Conservation (phyloP, 306 rosid genomes). For the Parietaria judaica region DNA sequence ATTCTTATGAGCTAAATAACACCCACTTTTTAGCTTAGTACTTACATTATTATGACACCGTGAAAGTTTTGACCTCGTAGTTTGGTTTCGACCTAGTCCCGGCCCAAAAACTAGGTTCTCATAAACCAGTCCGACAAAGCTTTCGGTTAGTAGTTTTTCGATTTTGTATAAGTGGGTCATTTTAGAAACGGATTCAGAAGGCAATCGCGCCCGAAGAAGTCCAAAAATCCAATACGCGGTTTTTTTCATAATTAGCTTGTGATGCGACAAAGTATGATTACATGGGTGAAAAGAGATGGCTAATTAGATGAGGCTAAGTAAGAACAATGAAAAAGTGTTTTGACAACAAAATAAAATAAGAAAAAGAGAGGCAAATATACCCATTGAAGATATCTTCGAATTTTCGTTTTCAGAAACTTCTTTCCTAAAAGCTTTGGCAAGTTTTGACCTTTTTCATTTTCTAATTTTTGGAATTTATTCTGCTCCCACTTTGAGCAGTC, state of each 20-base stretch:
- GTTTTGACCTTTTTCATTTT: constrained; percentile 27
- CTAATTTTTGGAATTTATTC: constrained; percentile 44
- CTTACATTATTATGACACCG: too few species aligned
- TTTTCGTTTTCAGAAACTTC: neutral
- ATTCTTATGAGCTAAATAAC: too few species aligned
- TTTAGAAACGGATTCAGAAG: neutral
- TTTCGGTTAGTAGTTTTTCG: too few species aligned
- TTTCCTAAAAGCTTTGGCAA: constrained; percentile 15
- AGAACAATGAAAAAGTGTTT: neutral
- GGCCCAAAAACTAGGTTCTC: too few species aligned
- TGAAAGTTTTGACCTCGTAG: too few species aligned
- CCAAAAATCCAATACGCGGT: too few species aligned
- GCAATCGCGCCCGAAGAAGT: too few species aligned
- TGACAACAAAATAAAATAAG: neutral
- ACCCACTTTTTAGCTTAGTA: too few species aligned
- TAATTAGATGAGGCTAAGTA: too few species aligned
- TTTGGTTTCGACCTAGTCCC: too few species aligned
- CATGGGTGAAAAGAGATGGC: neutral
- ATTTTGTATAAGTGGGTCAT: neutral
- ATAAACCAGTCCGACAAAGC: too few species aligned
- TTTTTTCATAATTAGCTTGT: too few species aligned
- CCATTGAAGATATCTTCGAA: constrained; percentile 21
- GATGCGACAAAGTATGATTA: neutral
- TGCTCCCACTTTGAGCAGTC: constrained; percentile 52
- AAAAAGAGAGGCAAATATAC: neutral